Conservation (phyloP, 768 basidiomycete species). For the Paxillus involutus region DNA sequence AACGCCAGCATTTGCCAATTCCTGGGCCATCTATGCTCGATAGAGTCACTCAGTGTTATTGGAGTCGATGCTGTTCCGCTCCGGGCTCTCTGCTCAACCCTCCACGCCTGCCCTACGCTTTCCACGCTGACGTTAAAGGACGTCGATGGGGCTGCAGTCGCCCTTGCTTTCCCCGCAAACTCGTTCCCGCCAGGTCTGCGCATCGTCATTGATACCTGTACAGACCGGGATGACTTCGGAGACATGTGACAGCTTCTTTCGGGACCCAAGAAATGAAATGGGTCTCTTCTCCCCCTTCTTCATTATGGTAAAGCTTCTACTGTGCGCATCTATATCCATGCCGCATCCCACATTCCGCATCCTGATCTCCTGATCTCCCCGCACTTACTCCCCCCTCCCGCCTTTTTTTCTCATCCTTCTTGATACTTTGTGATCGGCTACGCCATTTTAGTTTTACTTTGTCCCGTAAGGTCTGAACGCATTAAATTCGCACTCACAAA, state of each 20-base stretch:
- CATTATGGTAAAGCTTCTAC: not conserved
- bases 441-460: no score
- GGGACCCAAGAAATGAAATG: not conserved
- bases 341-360: not conserved
- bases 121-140: constrained; percentile 13
- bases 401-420: not conserved
- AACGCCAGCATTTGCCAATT: constrained; percentile 2
- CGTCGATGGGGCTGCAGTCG: not conserved
- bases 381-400: not conserved
- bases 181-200: constrained; percentile 9
- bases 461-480: no score
- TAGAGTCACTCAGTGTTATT: constrained; percentile 10
- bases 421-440: no score
- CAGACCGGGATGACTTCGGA: not conserved
- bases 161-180: constrained; percentile 2
- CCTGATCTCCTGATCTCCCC: not conserved
- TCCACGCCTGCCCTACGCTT: constrained; percentile 6
- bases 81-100: constrained; percentile 1
- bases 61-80: constrained; percentile 3
- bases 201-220: constrained; percentile 13
- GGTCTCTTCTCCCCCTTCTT: not conserved
- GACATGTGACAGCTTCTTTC: not conserved
- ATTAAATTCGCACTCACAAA: no score
- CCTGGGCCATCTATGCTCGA: not conserved
- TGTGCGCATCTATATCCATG: not conserved